Evolutionary conservation across 2,329 filamentous ascomycete genomes (phyloP).

Genomic region (Gremmenia infestans): DNA sequence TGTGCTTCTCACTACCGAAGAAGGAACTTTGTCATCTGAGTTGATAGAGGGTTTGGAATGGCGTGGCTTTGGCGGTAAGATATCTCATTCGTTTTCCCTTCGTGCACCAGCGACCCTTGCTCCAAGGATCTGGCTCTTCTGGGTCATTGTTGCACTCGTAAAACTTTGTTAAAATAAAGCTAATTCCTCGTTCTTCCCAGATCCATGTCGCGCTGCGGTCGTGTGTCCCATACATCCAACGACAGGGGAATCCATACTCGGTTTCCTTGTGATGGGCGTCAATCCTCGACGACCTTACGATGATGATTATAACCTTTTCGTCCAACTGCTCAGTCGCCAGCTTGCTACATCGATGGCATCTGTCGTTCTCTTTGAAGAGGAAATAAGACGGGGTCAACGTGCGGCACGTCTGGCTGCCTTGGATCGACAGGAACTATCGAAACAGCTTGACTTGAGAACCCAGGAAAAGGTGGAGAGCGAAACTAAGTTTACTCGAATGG

Average conservation of each 20-base stretch:
- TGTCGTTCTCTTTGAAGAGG: slow-evolving; percentile 77
- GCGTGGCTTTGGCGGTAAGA: slow-evolving; percentile 57
- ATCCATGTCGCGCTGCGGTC: slow-evolving; percentile 65
- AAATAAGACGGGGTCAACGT: slow-evolving; percentile 68
- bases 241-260: slow-evolving; percentile 64
- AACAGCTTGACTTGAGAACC: slow-evolving; percentile 64
- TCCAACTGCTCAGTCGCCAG: slow-evolving; percentile 69
- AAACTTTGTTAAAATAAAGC: too few relatives aligned
- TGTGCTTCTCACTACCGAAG: slow-evolving; percentile 61
- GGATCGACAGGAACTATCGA: slow-evolving; percentile 71
- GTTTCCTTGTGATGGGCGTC: slow-evolving; percentile 72
- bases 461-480: slow-evolving; percentile 63
- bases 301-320: slow-evolving; percentile 73
- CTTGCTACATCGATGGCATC: slow-evolving; percentile 76
- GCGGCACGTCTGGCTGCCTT: slow-evolving; percentile 70
- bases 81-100: too few relatives aligned
- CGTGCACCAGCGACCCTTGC: too few relatives aligned
- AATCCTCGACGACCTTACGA: slow-evolving; percentile 78
- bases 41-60: slow-evolving; percentile 64
- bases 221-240: slow-evolving; percentile 77
- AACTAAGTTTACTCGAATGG: slow-evolving; percentile 77
- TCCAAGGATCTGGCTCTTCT: too few relatives aligned
- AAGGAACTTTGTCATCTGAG: slow-evolving; percentile 58
- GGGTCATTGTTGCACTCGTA: too few relatives aligned
- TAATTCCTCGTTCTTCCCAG: too few relatives aligned